These are phyloP conservation scores for Candida manassasensis DNA, from an alignment of 805 yeast species.

Conservation along the genomic window DNA sequence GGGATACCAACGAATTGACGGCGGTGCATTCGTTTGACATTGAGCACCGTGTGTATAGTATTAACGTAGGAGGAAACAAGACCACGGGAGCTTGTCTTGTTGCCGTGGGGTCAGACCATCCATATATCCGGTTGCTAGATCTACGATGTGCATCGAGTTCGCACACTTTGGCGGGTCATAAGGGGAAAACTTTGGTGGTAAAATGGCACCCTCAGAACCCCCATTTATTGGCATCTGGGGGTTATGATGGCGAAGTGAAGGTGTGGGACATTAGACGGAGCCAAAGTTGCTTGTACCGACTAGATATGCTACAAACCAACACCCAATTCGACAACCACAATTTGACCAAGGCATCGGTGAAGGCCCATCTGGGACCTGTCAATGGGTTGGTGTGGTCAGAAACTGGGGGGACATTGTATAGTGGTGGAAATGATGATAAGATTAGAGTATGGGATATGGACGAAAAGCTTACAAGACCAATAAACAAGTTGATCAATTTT, in stretches of 20 bases:
- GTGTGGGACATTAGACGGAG: slow-evolving; percentile 84
- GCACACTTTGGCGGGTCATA: slow-evolving; percentile 64
- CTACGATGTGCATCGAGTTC: slow-evolving; percentile 68
- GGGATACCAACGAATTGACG: slow-evolving; percentile 71
- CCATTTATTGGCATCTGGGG: slow-evolving; percentile 70
- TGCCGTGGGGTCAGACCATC: slow-evolving; percentile 68
- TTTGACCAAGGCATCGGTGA: slow-evolving; percentile 31
- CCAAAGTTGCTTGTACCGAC: slow-evolving; percentile 53
- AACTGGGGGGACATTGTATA: slow-evolving; percentile 54
- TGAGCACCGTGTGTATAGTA: slow-evolving; percentile 57
- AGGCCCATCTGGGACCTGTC: slow-evolving; percentile 74
- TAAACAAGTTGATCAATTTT: slow-evolving; percentile 64
- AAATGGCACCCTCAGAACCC: slow-evolving; percentile 72
- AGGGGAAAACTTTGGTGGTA: slow-evolving; percentile 51
- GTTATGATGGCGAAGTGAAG: slow-evolving; percentile 72
- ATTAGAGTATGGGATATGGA: slow-evolving; percentile 72
- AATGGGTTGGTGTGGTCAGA: slow-evolving; percentile 78
- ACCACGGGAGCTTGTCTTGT: slow-evolving; percentile 46
- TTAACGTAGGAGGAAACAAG: slow-evolving; percentile 46
- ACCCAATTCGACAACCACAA: slow-evolving; percentile 15
- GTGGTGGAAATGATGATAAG: slow-evolving; percentile 78
- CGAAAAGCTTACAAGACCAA: slow-evolving; percentile 31
- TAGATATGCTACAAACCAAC: slow-evolving; percentile 53
- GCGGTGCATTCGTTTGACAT: slow-evolving; percentile 65
- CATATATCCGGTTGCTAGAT: slow-evolving; percentile 66